Base-by-base conservation (phyloP, 2,329 filamentous ascomycete genomes). In the Nemania sp. region DNA sequence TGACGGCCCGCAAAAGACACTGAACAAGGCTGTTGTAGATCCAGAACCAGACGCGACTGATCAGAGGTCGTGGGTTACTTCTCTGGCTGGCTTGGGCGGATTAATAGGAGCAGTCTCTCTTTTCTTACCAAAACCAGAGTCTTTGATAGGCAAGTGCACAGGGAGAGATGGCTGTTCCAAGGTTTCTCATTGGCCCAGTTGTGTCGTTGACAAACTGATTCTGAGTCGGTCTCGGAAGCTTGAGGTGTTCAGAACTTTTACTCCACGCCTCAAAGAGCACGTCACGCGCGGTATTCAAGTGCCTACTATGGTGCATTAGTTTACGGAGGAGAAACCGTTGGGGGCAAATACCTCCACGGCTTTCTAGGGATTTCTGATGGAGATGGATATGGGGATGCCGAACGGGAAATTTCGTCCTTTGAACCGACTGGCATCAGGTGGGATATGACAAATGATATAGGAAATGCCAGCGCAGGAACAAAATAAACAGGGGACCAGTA, bases 161-260 rank as follows among this genome's bases (percentile, higher is more conserved):
- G 67, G 66, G 67, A 59, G 64, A 64, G 65, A 65, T 64, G 61
- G 59, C 54, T 60, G 46, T 51, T 49, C 59, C 40, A 56, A 63
- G 47, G 59, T 48, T 47, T 62, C 60, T 72, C 67, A 75, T 74
- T 74, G 72, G 72, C 65, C 56, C 53, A 59, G 59, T 46, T 13
- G 43, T 57, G 60, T 45, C 64, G 66, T 69, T 70, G 64, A 64
- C 72, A 74, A 73, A 73, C 72, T 73, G 65, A 69, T 64, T 71
- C 65, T 73, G 69, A 74, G 69, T 73, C 72, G 69, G 72, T 74
- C 67, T 74, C 72, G 71, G 72, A 69, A 70, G 63, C 61, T 65
- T 62, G 71, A 71, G 66, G 65, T 52, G 61, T 70, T 67, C 65
- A 68, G 71, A 69, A 70, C 68, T 57, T 66, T 53, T 68, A 67